A percentile compares a stretch with the other conserved stretches of the same genome.
These are phyloP conservation scores for Colletotrichum melonis DNA, from an alignment of 2,329 filamentous ascomycete genomes.

Conservation along the genomic window DNA sequence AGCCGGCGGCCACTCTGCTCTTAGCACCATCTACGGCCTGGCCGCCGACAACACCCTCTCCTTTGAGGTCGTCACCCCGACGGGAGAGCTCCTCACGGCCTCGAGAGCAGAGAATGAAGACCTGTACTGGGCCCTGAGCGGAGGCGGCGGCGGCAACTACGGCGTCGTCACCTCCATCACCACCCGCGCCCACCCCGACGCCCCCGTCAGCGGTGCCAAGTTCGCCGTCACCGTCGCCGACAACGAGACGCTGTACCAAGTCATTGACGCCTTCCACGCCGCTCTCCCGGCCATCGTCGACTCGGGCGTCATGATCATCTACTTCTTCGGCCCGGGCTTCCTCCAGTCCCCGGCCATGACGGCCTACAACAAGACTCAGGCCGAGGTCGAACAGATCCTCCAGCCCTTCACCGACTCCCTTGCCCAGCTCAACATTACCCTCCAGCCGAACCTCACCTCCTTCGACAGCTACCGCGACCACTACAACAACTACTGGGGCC, in stretches of 20 bases:
- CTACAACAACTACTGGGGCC: constrained; percentile 37
- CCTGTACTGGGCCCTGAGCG: constrained; percentile 73
- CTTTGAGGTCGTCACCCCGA: constrained; percentile 65
- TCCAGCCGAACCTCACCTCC: constrained; percentile 46
- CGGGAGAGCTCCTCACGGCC: constrained; percentile 60
- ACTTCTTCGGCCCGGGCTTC: constrained; percentile 48
- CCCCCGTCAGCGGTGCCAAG: constrained; percentile 43
- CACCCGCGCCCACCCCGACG: constrained; percentile 59
- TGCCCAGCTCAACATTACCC: constrained; percentile 37
- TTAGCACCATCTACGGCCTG: constrained; percentile 63
- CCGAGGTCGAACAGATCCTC: constrained; percentile 52
- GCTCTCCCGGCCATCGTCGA: constrained; percentile 31
- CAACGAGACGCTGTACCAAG: constrained; percentile 49
- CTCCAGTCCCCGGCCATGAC: constrained; percentile 47
- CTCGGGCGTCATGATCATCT: constrained; percentile 33
- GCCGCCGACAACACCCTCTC: constrained; percentile 72
- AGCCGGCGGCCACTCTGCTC: constrained; percentile 63
- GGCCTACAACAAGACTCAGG: constrained; percentile 54
- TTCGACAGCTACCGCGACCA: constrained; percentile 41
- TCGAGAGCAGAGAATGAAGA: constrained; percentile 66
- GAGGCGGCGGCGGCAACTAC: constrained; percentile 55
- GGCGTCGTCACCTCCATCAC: constrained; percentile 68
- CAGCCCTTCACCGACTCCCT: constrained; percentile 51
- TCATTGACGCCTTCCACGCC: constrained; percentile 39
- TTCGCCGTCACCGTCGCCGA: constrained; percentile 53